Evolutionary conservation across 2,329 filamentous ascomycete species (phyloP).

Genomic region (Chrysoporthe deuterocubensis): DNA sequence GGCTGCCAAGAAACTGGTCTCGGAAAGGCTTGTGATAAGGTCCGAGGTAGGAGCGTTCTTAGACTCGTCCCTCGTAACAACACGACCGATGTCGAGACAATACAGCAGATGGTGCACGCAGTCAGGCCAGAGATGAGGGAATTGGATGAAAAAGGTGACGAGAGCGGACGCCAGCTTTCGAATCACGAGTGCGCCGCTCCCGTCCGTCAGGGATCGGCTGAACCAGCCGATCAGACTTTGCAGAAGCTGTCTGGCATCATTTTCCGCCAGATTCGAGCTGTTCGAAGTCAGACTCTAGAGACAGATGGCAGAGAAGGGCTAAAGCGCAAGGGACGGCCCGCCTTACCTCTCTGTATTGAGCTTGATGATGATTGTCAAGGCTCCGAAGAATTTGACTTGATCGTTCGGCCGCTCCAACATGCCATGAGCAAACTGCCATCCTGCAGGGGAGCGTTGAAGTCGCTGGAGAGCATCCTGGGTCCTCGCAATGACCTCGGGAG

Average conservation of each 20-base stretch:
- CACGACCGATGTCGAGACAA: slow-evolving; percentile 56
- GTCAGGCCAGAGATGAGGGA: slow-evolving; percentile 67
- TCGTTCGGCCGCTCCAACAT: slow-evolving; percentile 71
- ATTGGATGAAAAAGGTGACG: slow-evolving; percentile 75
- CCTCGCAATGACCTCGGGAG: slow-evolving; percentile 50
- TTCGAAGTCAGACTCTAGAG: neutral
- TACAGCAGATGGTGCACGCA: slow-evolving; percentile 68
- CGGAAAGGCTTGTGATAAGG: slow-evolving; percentile 50
- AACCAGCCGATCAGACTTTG: slow-evolving; percentile 67
- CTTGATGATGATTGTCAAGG: slow-evolving; percentile 91
- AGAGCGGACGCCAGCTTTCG: slow-evolving; percentile 79
- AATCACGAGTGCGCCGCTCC: slow-evolving; percentile 63
- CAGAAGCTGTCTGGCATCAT: slow-evolving; percentile 63
- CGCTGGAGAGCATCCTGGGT: slow-evolving; percentile 76
- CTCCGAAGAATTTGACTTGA: slow-evolving; percentile 88
- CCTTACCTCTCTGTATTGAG: slow-evolving; percentile 77
- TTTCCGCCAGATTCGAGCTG: slow-evolving; percentile 56
- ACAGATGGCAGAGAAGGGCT: neutral
- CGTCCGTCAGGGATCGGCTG: slow-evolving; percentile 55
- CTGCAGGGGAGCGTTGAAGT: slow-evolving; percentile 77
- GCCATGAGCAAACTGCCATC: slow-evolving; percentile 83
- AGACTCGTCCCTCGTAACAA: slow-evolving; percentile 53
- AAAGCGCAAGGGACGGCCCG: slow-evolving; percentile 47
- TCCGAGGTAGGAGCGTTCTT: slow-evolving; percentile 47
- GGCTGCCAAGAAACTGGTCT: slow-evolving; percentile 57